phyloP scores from a whole-genome alignment of 1,284 basidiomycete genomes.

The Cystobasidium slooffiae region DNA sequence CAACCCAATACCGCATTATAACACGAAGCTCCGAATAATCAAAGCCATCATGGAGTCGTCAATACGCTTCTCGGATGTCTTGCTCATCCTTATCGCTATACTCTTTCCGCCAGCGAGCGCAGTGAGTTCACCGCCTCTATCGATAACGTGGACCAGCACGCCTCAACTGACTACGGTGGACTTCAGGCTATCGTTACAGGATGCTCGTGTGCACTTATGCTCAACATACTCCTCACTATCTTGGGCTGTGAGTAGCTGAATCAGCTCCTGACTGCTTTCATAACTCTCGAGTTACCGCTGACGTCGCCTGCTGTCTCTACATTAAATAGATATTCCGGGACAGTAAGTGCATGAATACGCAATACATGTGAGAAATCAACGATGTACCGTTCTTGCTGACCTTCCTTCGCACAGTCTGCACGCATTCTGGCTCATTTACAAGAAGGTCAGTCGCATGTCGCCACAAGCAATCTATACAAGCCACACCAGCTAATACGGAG shows the following conservation, averaged over 20 bases:
- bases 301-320: slow-evolving; percentile 9
- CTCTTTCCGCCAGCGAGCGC: slow-evolving; percentile 33
- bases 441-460: slow-evolving; percentile 25
- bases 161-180: neutral
- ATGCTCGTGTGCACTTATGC: slow-evolving; percentile 26
- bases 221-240: slow-evolving; percentile 36
- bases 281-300: neutral
- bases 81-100: slow-evolving; percentile 42
- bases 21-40: neutral
- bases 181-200: slow-evolving; percentile 24
- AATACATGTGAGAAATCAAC: neutral
- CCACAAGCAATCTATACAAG: neutral
- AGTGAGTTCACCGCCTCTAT: slow-evolving; percentile 8
- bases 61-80: slow-evolving; percentile 31
- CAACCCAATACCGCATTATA: neutral
- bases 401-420: slow-evolving; percentile 18
- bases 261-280: neutral
- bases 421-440: slow-evolving; percentile 44
- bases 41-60: slow-evolving; percentile 15
- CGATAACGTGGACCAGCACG: neutral
- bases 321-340: slow-evolving; percentile 37
- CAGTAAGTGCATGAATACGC: slow-evolving; percentile 16
- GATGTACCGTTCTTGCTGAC: neutral
- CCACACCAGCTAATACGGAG: neutral
- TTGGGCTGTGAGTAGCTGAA: slow-evolving; percentile 30